Conservation (phyloP, 192 early-diverging fungal species). For the Coemansia sp. region DNA sequence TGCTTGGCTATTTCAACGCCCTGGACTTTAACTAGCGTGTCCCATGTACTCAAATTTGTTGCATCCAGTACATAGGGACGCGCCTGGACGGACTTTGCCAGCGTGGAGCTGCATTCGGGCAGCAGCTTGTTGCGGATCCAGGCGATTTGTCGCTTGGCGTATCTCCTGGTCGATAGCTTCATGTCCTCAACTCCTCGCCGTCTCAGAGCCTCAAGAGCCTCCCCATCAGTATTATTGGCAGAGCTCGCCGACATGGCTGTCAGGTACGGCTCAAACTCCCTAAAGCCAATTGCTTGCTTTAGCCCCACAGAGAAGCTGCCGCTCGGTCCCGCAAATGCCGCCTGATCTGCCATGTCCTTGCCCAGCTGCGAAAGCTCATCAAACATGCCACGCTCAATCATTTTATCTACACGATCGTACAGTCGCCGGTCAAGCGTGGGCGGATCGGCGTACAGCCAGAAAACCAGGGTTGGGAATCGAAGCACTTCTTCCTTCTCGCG, state of each 20-base stretch:
- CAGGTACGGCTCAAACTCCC: conserved; percentile 84
- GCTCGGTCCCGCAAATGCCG: neutral
- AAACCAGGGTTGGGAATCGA: conserved; percentile 73
- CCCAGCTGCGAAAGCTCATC: conserved; percentile 51
- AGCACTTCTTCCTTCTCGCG: conserved; percentile 47
- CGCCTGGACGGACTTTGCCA: conserved; percentile 25
- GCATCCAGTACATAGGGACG: conserved; percentile 75
- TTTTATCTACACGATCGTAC: conserved; percentile 83
- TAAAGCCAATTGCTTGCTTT: conserved; percentile 70
- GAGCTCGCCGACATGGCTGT: conserved; percentile 8
- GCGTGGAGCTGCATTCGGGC: conserved; percentile 42
- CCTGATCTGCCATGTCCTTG: conserved; percentile 15
- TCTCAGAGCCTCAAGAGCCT: conserved; percentile 49
- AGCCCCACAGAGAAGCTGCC: conserved; percentile 24
- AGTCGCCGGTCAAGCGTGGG: conserved; percentile 72
- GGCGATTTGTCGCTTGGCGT: conserved; percentile 68
- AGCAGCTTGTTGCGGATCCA: conserved; percentile 57
- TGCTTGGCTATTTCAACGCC: conserved; percentile 61
- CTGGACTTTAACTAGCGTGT: conserved; percentile 56
- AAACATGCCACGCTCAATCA: conserved; percentile 72
- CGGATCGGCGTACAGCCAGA: conserved; percentile 87
- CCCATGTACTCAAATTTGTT: conserved; percentile 62
- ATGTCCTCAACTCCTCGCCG: conserved; percentile 71
- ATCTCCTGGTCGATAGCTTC: conserved; percentile 87
- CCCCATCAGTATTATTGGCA: neutral